Evolutionary conservation across 1,284 basidiomycete genomes (phyloP), one percentile per base, ranked within the genome.

Genomic region (Pisolithus thermaeus): DNA sequence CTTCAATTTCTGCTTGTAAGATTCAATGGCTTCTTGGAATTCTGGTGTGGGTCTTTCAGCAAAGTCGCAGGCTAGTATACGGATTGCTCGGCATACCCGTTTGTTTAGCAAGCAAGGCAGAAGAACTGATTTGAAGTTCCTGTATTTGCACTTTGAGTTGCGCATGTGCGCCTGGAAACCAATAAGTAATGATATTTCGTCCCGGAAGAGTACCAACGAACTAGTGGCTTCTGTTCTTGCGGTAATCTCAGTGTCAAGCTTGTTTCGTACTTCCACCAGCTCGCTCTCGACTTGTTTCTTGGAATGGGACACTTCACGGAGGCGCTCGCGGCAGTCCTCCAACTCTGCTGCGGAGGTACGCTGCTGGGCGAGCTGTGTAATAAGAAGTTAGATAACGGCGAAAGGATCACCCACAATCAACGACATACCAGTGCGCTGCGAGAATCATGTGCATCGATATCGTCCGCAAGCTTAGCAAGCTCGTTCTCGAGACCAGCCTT

Each of bases 401-500:
- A 18, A 37, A 39, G 41, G 16, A 52, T 1, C 4, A 35, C 28
- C 44, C 12, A 36, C 8, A 12, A 8, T 36, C 16, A 35, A 37
- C 7, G 18, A 67, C 78, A 51, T 64, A 86, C 86, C 59, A 89
- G 62, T 47, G 85, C 83, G 60, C 83, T 85, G 39, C 81, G 75
- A n/a, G 84, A 85, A 57, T 86, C 84, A 58, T 88, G 86, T n/a
- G 71, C 72, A 40, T 79, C 77, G 1, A 76, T 71, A 48, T 84
- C 81, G 50, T 83, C 78, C 0, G 81, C 83, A 14, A 90, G 75
- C 35, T 78, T 73, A 4, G 85, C 79, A 9, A 90, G 75, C 59
- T 91, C 87, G 3, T 73, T 70, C 56, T 90, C 87, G 14, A 90
- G 69, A 35, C 78, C 76, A 46, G 83, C 79, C 63, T 87, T 89